Evolutionary conservation across 176 grass and related monocot genomes (phyloP).

Genomic region (Chrysopogon serrulatus): DNA sequence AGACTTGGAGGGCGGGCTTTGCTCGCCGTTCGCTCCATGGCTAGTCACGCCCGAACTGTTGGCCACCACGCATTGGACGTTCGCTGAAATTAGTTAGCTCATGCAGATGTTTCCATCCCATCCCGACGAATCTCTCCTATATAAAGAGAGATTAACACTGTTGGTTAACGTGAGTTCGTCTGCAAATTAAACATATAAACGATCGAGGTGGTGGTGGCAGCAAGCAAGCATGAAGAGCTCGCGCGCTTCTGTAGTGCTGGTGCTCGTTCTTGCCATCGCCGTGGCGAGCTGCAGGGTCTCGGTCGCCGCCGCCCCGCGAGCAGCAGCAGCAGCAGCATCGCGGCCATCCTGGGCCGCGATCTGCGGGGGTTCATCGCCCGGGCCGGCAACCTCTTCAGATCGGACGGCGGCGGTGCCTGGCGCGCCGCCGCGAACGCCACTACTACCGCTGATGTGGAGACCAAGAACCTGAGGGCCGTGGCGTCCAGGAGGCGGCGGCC

Average conservation of each 20-base stretch:
- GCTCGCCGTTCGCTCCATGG: neutral
- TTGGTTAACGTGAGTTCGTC: slow-evolving; percentile 1
- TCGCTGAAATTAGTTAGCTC: slow-evolving; percentile 51
- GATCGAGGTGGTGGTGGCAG: neutral
- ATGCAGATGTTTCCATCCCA: slow-evolving; percentile 32
- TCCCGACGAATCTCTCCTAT: slow-evolving; percentile 27
- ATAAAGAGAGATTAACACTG: slow-evolving; percentile 16
- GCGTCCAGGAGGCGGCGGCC: slow-evolving; percentile 4
- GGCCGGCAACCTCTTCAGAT: slow-evolving; percentile 39
- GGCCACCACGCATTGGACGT: slow-evolving; percentile 37
- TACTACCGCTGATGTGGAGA: neutral
- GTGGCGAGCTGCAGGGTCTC: slow-evolving; percentile 27
- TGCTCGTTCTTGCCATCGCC: slow-evolving; percentile 43
- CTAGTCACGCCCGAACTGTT: slow-evolving; percentile 14
- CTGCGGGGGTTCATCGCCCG: slow-evolving; percentile 23
- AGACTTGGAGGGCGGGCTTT: neutral
- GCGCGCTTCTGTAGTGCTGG: slow-evolving; percentile 18
- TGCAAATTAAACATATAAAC: neutral
- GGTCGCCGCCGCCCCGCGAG: slow-evolving; percentile 3
- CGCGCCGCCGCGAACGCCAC: neutral
- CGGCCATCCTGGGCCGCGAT: slow-evolving; percentile 25
- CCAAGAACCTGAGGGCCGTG: neutral
- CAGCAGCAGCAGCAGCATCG: neutral
- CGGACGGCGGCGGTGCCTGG: slow-evolving; percentile 12
- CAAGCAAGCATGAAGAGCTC: slow-evolving; percentile 39